These are phyloP conservation scores for Pseudonitzschia multistriata DNA, from an alignment of 108 stramenopile genomes.

Conservation along the genomic window DNA sequence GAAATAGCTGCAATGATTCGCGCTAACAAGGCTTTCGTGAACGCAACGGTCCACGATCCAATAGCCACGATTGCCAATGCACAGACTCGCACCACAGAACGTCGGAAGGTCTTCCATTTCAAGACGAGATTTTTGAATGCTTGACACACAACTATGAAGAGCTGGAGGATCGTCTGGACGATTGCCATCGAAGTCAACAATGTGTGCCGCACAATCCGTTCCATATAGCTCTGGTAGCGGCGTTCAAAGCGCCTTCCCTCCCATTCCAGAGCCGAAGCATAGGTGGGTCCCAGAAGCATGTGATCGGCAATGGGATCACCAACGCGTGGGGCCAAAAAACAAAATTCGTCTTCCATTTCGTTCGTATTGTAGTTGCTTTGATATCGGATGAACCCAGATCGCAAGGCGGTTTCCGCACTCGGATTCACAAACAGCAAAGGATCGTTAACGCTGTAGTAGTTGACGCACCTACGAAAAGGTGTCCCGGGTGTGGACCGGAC, in stretches of 20 bases:
- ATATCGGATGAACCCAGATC: constrained; percentile 52
- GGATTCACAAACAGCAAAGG: constrained; percentile 81
- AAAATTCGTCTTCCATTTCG: constrained; percentile 49
- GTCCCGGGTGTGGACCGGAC: constrained; percentile 59
- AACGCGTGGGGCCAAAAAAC: constrained; percentile 53
- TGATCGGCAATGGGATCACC: constrained; percentile 86
- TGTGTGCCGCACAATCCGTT: background rate
- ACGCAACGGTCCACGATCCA: background rate
- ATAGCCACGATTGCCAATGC: background rate
- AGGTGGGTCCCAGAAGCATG: constrained; percentile 73
- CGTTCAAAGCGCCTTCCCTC: constrained; percentile 76
- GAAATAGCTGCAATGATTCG: background rate
- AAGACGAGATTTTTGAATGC: background rate
- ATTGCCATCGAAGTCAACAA: background rate
- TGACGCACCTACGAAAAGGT: constrained; percentile 79
- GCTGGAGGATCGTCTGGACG: background rate
- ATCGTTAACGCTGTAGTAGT: constrained; percentile 89
- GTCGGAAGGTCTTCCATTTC: background rate
- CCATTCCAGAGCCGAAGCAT: constrained; percentile 73
- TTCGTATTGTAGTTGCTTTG: background rate
- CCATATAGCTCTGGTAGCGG: constrained; percentile 27
- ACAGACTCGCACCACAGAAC: background rate
- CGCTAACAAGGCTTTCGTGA: background rate
- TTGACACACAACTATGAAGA: background rate
- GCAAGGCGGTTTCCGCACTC: constrained; percentile 62